A percentile compares a stretch with the other conserved stretches of the same genome.
Evolutionary conservation across 176 grass and related monocot genomes (phyloP).

Genomic region (Chloris gayana): DNA sequence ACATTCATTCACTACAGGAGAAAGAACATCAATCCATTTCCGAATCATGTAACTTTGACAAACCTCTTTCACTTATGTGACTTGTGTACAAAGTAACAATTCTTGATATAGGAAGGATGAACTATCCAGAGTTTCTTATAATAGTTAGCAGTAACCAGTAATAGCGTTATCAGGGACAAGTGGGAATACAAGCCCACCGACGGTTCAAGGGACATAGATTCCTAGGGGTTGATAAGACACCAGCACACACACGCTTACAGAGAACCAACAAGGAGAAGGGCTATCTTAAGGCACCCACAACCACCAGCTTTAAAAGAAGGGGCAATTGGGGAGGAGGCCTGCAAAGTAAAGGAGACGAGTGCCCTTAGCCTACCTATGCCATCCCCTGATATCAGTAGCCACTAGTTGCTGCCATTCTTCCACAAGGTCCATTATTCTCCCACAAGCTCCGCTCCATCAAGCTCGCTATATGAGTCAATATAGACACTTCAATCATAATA

Average conservation of each 20-base stretch:
- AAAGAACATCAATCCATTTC: conserved; percentile 42
- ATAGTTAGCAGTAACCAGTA: conserved; percentile 20
- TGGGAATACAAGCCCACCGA: conserved; percentile 44
- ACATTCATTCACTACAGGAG: conserved; percentile 32
- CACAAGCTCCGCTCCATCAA: conserved; percentile 36
- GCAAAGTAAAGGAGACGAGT: conserved; percentile 35
- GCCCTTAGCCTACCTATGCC: conserved; percentile 31
- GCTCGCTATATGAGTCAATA: conserved; percentile 11
- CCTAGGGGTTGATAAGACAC: conserved; percentile 40
- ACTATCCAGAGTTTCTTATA: conserved; percentile 33
- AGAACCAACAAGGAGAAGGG: conserved; percentile 12
- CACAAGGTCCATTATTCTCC: neutral
- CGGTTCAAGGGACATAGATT: conserved; percentile 51
- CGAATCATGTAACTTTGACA: conserved; percentile 29
- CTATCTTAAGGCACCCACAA: conserved; percentile 31
- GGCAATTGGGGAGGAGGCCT: conserved; percentile 37
- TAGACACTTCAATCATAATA: neutral
- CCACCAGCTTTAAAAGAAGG: conserved; percentile 61
- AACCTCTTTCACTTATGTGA: conserved; percentile 21
- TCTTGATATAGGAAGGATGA: conserved; percentile 27
- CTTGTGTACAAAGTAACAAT: conserved; percentile 38
- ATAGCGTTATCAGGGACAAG: conserved; percentile 32
- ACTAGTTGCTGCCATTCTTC: conserved; percentile 25
- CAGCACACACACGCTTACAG: conserved; percentile 37
- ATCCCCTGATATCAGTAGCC: conserved; percentile 40